Conservation (phyloP, 2,329 filamentous ascomycete genomes). For the Fusarium newnesense region DNA sequence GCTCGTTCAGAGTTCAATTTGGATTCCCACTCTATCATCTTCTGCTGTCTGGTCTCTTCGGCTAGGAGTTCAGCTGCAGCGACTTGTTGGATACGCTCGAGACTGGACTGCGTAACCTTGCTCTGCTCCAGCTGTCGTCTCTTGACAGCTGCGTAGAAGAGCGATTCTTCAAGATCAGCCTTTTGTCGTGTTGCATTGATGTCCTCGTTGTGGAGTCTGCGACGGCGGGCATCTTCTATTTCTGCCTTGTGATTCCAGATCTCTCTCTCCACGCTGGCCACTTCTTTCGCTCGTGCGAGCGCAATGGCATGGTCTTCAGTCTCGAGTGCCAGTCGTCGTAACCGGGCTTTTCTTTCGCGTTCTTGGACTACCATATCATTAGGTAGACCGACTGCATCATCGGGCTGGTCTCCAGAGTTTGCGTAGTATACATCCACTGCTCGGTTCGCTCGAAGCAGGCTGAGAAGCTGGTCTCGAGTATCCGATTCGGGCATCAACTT, state of each 20-base stretch:
- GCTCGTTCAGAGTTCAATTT: conserved; percentile 58
- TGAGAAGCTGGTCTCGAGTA: conserved; percentile 55
- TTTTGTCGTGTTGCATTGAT: conserved; percentile 56
- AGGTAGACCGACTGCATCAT: conserved; percentile 63
- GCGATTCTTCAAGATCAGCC: conserved; percentile 58
- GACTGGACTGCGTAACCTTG: conserved; percentile 57
- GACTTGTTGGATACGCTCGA: conserved; percentile 56
- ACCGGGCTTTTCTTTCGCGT: conserved; percentile 59
- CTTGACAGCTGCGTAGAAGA: conserved; percentile 47
- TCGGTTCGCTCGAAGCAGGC: conserved; percentile 62
- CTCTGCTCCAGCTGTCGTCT: conserved; percentile 58
- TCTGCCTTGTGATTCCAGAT: conserved; percentile 61
- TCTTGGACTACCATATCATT: conserved; percentile 61
- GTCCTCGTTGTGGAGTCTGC: conserved; percentile 58
- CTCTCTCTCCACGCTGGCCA: conserved; percentile 62
- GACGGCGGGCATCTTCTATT: conserved; percentile 62
- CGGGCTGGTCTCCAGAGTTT: conserved; percentile 63
- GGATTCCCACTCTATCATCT: conserved; percentile 61
- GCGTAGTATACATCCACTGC: conserved; percentile 65
- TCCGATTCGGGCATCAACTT: conserved; percentile 57
- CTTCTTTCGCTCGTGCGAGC: conserved; percentile 61
- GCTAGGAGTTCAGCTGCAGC: conserved; percentile 59
- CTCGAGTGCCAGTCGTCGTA: conserved; percentile 58
- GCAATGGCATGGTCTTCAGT: conserved; percentile 60
- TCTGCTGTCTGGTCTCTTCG: conserved; percentile 56